These are phyloP conservation scores for Acmispon strigosus DNA, from an alignment of 306 rosid genomes.

Conservation along the genomic window DNA sequence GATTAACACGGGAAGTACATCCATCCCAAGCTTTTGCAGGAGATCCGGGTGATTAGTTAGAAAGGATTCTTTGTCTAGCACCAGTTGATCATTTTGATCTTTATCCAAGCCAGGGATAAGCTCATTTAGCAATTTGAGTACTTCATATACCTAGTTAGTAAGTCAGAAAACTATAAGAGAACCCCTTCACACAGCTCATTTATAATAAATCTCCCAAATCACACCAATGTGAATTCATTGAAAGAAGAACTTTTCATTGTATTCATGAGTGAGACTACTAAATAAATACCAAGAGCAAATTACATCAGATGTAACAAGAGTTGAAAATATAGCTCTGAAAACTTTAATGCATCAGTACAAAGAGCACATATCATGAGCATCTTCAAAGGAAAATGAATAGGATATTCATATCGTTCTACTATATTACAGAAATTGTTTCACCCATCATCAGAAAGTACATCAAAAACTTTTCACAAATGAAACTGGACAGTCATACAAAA, in stretches of 20 bases:
- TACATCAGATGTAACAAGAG: background rate
- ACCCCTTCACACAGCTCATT: background rate
- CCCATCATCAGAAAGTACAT: background rate
- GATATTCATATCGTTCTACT: background rate
- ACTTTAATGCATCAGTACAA: background rate
- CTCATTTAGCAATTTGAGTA: conserved; percentile 73
- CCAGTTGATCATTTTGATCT: conserved; percentile 51
- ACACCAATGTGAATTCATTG: background rate
- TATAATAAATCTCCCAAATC: background rate
- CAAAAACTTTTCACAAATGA: background rate
- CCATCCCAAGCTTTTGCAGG: conserved; percentile 68
- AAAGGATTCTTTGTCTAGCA: conserved; percentile 53
- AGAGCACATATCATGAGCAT: background rate
- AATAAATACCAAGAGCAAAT: background rate
- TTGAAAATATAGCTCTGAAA: conserved; percentile 1
- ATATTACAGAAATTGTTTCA: background rate
- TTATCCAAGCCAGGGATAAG: conserved; percentile 64
- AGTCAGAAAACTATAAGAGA: conserved; percentile 1
- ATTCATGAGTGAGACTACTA: background rate
- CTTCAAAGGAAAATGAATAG: background rate
- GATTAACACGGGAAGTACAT: conserved; percentile 74
- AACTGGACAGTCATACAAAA: conserved; percentile 3
- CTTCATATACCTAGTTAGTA: conserved; percentile 73
- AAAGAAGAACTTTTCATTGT: background rate
- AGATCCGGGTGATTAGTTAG: conserved; percentile 51